Conservation (phyloP, 495 filamentous ascomycete species). For the Platismatia glauca region DNA sequence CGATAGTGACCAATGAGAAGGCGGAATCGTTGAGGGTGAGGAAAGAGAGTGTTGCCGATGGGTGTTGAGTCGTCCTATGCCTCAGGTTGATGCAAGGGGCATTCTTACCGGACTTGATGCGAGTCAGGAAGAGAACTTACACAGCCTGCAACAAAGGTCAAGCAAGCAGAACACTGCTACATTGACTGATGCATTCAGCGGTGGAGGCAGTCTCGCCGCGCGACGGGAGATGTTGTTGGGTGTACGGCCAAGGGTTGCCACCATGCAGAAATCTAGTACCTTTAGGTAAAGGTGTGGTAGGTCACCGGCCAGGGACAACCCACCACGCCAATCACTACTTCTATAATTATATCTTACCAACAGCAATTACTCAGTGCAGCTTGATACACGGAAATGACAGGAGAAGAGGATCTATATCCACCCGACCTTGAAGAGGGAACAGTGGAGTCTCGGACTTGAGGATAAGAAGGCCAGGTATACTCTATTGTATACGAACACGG, state of each 20-base stretch:
- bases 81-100: conserved; percentile 8
- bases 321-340: too few species aligned
- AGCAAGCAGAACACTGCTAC: background rate
- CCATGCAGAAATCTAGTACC: background rate
- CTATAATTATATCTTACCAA: too few species aligned
- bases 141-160: background rate
- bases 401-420: background rate
- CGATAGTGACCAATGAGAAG: background rate
- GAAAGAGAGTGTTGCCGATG: background rate
- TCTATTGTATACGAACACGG: too few species aligned
- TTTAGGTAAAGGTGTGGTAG: background rate
- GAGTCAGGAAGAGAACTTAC: background rate
- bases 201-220: background rate
- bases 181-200: background rate
- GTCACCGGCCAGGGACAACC: background rate
- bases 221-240: background rate
- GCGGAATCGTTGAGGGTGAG: background rate
- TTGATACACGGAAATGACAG: background rate
- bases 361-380: background rate
- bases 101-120: background rate
- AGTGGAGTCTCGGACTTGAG: too few species aligned
- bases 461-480: background rate
- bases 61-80: background rate
- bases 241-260: background rate
- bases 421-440: too few species aligned